A percentile compares a stretch with the other conserved stretches of the same genome.
These are phyloP conservation scores for Lactifluus volemus DNA, from an alignment of 768 basidiomycete species.

Conservation along the genomic window DNA sequence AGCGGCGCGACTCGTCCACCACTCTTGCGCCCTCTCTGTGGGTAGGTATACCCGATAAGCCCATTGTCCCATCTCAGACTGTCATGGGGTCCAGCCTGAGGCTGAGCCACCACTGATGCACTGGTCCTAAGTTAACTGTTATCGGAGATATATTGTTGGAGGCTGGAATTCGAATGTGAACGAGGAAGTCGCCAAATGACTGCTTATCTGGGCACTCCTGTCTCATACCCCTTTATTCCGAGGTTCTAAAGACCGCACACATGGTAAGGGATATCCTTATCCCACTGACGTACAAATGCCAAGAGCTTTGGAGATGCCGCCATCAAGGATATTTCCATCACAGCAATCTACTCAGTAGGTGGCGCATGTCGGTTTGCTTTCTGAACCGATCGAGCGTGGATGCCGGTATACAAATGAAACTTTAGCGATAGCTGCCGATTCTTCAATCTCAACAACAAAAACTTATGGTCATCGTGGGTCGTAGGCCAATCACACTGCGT, in stretches of 20 bases:
- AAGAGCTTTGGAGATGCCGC: slow-evolving; percentile 45
- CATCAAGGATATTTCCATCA: slow-evolving; percentile 40
- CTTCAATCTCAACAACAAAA: slow-evolving; percentile 23
- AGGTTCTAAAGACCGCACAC: slow-evolving; percentile 35
- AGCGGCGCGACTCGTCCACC: slow-evolving; percentile 62
- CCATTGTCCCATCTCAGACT: background rate
- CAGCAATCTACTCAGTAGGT: slow-evolving; percentile 35
- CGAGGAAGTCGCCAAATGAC: slow-evolving; percentile 43
- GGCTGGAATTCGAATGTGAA: slow-evolving; percentile 38
- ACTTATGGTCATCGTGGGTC: slow-evolving; percentile 53
- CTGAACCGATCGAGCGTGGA: slow-evolving; percentile 4
- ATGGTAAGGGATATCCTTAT: slow-evolving; percentile 45
- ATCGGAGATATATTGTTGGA: slow-evolving; percentile 37
- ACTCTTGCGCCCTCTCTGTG: slow-evolving; percentile 26
- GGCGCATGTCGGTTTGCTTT: slow-evolving; percentile 38
- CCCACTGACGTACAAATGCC: slow-evolving; percentile 50
- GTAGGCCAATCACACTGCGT: slow-evolving; percentile 51
- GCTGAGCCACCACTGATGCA: slow-evolving; percentile 39
- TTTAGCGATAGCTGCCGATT: background rate
- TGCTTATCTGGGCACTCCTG: slow-evolving; percentile 36
- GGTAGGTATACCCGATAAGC: background rate
- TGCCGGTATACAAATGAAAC: background rate
- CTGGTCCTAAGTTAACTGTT: slow-evolving; percentile 30
- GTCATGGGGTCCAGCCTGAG: slow-evolving; percentile 34
- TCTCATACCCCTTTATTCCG: slow-evolving; percentile 41